Conservation (phyloP, 257 asterid genomes). For the Buddleja alternifolia region DNA sequence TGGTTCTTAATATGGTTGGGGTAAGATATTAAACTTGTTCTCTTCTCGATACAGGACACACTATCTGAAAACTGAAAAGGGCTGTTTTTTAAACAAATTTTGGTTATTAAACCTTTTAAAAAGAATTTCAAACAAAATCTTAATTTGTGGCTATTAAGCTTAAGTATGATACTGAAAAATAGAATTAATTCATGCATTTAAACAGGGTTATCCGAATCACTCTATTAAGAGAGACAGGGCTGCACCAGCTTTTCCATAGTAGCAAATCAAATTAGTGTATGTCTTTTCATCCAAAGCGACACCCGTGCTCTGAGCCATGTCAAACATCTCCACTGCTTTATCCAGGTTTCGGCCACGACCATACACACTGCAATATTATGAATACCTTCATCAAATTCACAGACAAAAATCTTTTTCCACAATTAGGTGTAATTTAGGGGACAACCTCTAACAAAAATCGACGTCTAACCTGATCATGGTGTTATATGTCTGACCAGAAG, state of each 20-base stretch:
- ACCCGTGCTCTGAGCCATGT: constrained; percentile 62
- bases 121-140: background rate
- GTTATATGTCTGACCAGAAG: constrained; percentile 83
- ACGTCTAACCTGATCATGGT: constrained; percentile 88
- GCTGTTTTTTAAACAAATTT: background rate
- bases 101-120: background rate
- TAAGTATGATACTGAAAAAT: background rate
- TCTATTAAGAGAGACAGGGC: constrained; percentile 23
- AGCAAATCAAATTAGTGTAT: constrained; percentile 79
- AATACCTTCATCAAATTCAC: constrained; percentile 30
- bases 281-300: constrained; percentile 82
- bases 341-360: constrained; percentile 79
- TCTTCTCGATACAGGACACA: background rate
- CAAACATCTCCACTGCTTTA: constrained; percentile 73
- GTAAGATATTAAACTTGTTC: constrained; percentile 7
- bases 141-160: background rate
- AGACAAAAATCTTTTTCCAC: background rate
- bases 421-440: constrained; percentile 3
- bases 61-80: background rate
- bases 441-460: constrained; percentile 1
- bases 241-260: constrained; percentile 89
- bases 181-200: constrained; percentile 17
- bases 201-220: background rate
- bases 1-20: constrained; percentile 10
- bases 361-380: constrained; percentile 65